Evolutionary conservation across 2,329 filamentous ascomycete species (phyloP).

Genomic region (Fusarium sororula): DNA sequence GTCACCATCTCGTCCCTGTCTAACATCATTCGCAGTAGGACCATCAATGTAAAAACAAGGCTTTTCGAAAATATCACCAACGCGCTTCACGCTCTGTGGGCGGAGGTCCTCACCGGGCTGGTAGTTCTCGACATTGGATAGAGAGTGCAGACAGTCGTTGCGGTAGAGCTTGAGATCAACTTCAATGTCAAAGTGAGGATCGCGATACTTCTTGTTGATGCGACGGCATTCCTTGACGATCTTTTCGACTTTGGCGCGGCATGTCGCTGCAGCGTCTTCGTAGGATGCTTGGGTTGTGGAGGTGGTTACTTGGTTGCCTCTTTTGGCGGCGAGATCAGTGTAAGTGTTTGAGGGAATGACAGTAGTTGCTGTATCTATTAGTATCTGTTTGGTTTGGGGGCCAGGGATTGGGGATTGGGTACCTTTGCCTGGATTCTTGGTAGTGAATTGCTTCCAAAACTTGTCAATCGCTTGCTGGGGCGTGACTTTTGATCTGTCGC

Average conservation of each 20-base stretch:
- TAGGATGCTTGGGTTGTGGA: constrained; percentile 73
- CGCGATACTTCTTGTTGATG: constrained; percentile 85
- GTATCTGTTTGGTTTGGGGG: not conserved
- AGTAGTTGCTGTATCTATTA: constrained; percentile 62
- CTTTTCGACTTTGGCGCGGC: constrained; percentile 69
- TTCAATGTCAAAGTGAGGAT: constrained; percentile 88
- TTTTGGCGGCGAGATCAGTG: constrained; percentile 66
- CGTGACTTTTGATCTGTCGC: constrained; percentile 55
- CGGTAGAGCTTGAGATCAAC: constrained; percentile 72
- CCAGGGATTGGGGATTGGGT: not conserved
- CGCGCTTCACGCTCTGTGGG: constrained; percentile 71
- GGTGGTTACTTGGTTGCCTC: constrained; percentile 62
- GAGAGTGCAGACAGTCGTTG: constrained; percentile 60
- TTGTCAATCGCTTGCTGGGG: constrained; percentile 76
- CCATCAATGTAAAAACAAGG: constrained; percentile 83
- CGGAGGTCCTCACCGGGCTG: constrained; percentile 47
- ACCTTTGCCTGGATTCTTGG: constrained; percentile 76
- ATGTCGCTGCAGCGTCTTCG: constrained; percentile 75
- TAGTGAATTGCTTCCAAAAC: constrained; percentile 78
- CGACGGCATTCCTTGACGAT: constrained; percentile 74
- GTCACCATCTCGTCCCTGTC: constrained; percentile 81
- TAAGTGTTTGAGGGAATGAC: constrained; percentile 76
- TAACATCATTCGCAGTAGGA: constrained; percentile 78
- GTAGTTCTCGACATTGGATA: constrained; percentile 46
- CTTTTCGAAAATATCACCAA: constrained; percentile 78